These are phyloP conservation scores for Camptophora hylomeconis DNA, from an alignment of 2,329 filamentous ascomycete genomes.

Conservation along the genomic window DNA sequence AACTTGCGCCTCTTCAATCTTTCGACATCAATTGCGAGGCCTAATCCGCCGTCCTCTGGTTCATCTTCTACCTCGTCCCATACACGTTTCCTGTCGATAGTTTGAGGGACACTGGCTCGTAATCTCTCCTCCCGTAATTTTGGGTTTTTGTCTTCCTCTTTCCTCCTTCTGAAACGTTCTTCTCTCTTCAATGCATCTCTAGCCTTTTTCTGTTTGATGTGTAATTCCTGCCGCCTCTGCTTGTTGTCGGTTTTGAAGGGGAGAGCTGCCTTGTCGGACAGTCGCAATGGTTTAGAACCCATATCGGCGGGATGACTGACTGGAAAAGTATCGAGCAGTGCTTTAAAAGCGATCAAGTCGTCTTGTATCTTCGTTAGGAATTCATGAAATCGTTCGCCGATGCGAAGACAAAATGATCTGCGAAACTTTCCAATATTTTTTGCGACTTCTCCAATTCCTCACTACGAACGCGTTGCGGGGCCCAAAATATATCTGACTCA, in stretches of 20 bases:
- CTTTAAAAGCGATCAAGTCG: no score
- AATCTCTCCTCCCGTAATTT: constrained; percentile 59
- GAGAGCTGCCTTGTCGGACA: constrained; percentile 25
- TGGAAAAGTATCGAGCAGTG: no score
- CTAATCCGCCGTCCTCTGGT: constrained; percentile 31
- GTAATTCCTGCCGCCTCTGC: constrained; percentile 61
- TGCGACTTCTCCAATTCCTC: no score
- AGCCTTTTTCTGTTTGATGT: constrained; percentile 66
- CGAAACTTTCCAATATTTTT: no score
- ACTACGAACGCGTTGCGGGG: no score
- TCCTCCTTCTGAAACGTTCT: constrained; percentile 63
- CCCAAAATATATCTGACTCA: no score
- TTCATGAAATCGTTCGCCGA: no score
- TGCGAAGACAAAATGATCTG: no score
- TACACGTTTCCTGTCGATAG: constrained; percentile 74
- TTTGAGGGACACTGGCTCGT: constrained; percentile 64
- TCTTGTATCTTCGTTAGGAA: no score
- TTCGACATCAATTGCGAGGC: constrained; percentile 35
- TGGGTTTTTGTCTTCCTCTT: constrained; percentile 75
- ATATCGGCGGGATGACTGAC: constrained; percentile 25
- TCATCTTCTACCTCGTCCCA: constrained; percentile 65
- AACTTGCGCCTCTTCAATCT: constrained; percentile 34
- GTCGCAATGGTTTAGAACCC: constrained; percentile 25
- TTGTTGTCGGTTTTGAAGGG: constrained; percentile 57
- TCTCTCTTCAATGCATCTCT: constrained; percentile 63